Percentiles rank a stretch among this genome's conserved stretches.
Evolutionary conservation across 768 basidiomycete species (phyloP).

Genomic region (Terana coerulea): DNA sequence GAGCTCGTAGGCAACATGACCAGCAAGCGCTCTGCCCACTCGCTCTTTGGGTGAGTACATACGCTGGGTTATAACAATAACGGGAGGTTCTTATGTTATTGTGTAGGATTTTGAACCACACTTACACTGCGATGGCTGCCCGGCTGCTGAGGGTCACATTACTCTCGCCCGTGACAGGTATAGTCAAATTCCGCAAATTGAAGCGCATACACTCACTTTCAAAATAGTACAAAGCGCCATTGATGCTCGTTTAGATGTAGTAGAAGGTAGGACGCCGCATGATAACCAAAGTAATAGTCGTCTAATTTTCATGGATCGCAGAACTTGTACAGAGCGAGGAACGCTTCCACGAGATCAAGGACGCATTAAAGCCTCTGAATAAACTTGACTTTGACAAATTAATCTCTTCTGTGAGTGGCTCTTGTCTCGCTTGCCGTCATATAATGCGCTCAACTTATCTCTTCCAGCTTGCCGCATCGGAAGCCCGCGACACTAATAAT

Average conservation of each 20-base stretch:
- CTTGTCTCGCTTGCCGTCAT: background rate
- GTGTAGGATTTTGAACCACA: slow-evolving; percentile 67
- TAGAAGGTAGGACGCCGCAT: slow-evolving; percentile 54
- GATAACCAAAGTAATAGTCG: background rate
- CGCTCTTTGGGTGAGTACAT: slow-evolving; percentile 66
- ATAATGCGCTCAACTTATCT: background rate
- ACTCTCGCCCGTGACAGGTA: slow-evolving; percentile 77
- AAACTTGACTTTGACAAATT: slow-evolving; percentile 89
- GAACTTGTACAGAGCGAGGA: slow-evolving; percentile 80
- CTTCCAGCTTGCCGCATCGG: slow-evolving; percentile 61
- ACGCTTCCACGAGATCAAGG: slow-evolving; percentile 60
- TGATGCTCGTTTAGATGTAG: slow-evolving; percentile 80
- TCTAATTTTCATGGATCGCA: slow-evolving; percentile 25
- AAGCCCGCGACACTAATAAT: slow-evolving; percentile 47
- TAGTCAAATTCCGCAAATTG: background rate
- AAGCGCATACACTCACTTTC: slow-evolving; percentile 3
- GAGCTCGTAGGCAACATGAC: slow-evolving; percentile 82
- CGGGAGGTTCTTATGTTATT: background rate
- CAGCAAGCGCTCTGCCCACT: slow-evolving; percentile 63
- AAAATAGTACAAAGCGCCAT: slow-evolving; percentile 55
- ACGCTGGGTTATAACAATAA: background rate
- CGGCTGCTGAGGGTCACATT: slow-evolving; percentile 78
- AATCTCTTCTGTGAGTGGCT: slow-evolving; percentile 53
- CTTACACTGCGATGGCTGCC: slow-evolving; percentile 87
- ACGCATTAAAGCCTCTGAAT: slow-evolving; percentile 66